Conservation (phyloP, 768 basidiomycete species). For the Mycena floridula region DNA sequence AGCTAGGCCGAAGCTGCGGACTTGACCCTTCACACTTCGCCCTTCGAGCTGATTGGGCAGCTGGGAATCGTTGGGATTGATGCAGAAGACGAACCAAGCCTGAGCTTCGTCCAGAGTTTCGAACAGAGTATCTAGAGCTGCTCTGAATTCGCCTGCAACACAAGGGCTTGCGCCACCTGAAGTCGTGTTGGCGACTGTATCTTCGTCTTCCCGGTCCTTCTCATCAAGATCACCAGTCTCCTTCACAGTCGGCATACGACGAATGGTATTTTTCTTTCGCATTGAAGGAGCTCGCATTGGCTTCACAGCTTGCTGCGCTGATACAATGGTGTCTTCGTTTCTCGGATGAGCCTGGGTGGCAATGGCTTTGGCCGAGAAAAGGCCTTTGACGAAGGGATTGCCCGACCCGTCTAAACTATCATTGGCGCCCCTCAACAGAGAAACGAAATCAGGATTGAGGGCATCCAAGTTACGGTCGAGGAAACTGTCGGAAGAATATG, state of each 20-base stretch:
- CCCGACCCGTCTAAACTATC: conserved; percentile 72
- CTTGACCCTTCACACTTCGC: conserved; percentile 86
- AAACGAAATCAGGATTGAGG: conserved; percentile 90
- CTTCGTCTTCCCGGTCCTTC: conserved; percentile 41
- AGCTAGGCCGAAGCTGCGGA: conserved; percentile 71
- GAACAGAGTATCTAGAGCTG: conserved; percentile 80
- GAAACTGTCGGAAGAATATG: conserved; percentile 88
- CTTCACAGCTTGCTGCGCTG: conserved; percentile 89
- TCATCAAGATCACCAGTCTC: conserved; percentile 39
- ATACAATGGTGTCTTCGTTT: conserved; percentile 92
- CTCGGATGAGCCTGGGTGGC: conserved; percentile 89
- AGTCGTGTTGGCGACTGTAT: conserved; percentile 15
- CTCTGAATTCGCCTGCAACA: conserved; percentile 83
- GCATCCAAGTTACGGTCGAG: conserved; percentile 84
- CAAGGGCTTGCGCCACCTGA: conserved; percentile 45
- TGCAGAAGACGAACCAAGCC: conserved; percentile 86
- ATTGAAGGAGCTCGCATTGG: conserved; percentile 93
- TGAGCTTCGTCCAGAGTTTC: conserved; percentile 86
- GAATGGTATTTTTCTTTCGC: conserved; percentile 69
- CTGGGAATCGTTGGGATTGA: conserved; percentile 94
- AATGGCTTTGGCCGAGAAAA: conserved; percentile 86
- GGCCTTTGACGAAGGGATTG: conserved; percentile 86
- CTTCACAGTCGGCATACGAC: conserved; percentile 49
- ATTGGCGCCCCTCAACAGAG: conserved; percentile 67
- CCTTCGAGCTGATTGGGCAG: conserved; percentile 93